Percentiles rank a stretch among this genome's conserved stretches.
Conservation (phyloP, 225 moss, liverwort and hornwort genomes). For the Pseudisothecium myosuroides region DNA sequence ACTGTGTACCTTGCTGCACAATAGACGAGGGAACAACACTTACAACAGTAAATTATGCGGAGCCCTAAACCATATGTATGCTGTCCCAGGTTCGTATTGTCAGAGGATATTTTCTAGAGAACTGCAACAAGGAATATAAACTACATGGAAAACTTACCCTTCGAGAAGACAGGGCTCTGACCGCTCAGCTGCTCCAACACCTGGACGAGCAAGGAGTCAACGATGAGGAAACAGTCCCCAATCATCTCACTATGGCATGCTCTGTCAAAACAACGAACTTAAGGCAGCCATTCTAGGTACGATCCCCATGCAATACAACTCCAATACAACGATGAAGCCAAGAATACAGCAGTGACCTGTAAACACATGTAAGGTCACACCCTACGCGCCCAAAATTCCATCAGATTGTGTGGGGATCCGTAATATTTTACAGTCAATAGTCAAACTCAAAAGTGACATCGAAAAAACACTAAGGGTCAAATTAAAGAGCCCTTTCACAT, state of each 20-base stretch:
- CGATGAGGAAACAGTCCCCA: neutral
- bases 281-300: neutral
- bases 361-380: neutral
- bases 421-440: too few species aligned
- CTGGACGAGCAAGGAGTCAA: neutral
- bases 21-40: neutral
- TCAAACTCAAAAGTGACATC: neutral
- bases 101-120: neutral
- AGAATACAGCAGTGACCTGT: neutral
- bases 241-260: neutral
- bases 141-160: neutral
- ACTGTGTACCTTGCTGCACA: slow-evolving; percentile 28
- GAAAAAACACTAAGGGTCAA: neutral
- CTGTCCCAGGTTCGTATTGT: neutral
- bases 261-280: too few species aligned
- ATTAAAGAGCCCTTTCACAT: neutral
- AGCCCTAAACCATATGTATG: neutral
- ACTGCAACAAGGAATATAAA: neutral
- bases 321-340: neutral
- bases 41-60: neutral
- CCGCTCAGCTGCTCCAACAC: slow-evolving; percentile 38
- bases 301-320: neutral
- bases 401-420: too few species aligned
- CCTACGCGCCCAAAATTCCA: neutral
- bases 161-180: slow-evolving; percentile 29